Evolutionary conservation across 2,329 filamentous ascomycete species (phyloP), one percentile per base, ranked within the genome.

Genomic region (Helotiales sp.): DNA sequence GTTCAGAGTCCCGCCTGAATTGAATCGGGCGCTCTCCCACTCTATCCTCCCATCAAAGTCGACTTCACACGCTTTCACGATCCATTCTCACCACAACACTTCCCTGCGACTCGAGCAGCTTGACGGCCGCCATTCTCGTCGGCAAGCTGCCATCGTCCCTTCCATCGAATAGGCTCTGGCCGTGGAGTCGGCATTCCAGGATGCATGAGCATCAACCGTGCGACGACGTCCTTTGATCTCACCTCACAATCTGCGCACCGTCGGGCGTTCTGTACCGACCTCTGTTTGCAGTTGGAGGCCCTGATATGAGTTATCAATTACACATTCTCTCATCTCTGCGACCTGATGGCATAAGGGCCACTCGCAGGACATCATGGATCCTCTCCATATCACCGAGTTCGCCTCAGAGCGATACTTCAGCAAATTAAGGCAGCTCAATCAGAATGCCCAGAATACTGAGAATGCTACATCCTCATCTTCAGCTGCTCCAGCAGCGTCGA

Each of bases 351-450:
- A 69, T 67, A 66, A 62, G 19, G 48, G 66, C 65, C 67, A 62
- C 62, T 58, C 66, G 66, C 59, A 62, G 65, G 56, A 62, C 55
- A 68, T 36, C 68, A 85, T 86, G 83, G 84, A 87, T 63, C 82
- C 81, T 67, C 77, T 80, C 65, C 84, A 86, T 63, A 78, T 85
- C 61, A 86, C 84, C 59, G 85, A 88, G 71, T 88, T 88, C 73
- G 85, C 83, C 60, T 88, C 85, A 44, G 77, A 82, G 71, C 81
- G 81, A 63, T 88, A 85, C 69, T 84, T 86, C 63, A 79, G 80
- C 54, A 88, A 88, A 73, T 71, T 87, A 60, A 78, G 75, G 57
- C 81, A 84, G 72, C 78, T 75, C 65, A 81, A 73, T 70, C 78
- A 63, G 70, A 74, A 62, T 74, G 75, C 55, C 56, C n/a, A n/a